Percentiles rank a stretch among this genome's conserved stretches.
Evolutionary conservation across 2,329 filamentous ascomycete genomes (phyloP).

Genomic region (Xylariales sp.): DNA sequence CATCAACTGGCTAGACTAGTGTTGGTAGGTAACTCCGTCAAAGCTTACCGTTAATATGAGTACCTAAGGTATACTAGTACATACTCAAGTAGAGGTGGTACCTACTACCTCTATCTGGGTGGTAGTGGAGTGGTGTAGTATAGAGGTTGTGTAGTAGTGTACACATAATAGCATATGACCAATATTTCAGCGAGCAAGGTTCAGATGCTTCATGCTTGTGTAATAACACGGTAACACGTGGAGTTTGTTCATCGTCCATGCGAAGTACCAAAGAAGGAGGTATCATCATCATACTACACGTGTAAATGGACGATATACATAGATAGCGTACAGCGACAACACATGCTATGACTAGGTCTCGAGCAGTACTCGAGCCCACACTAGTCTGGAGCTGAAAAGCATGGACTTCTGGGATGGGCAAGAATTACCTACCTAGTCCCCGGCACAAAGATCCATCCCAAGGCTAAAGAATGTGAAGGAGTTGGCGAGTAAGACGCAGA

Average conservation of each 20-base stretch:
- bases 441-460: constrained; percentile 26
- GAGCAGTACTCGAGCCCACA: too few species aligned
- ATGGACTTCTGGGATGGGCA: constrained; percentile 1
- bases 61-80: background rate
- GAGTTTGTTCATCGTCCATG: background rate
- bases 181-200: background rate
- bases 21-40: background rate
- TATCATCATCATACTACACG: background rate
- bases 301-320: background rate
- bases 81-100: too few species aligned
- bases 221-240: background rate
- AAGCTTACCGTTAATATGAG: background rate
- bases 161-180: background rate
- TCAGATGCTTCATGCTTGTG: background rate
- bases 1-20: too few species aligned
- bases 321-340: background rate
- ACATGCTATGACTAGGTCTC: constrained; percentile 3
- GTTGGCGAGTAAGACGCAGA: constrained; percentile 29
- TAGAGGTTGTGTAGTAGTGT: too few species aligned
- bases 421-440: constrained; percentile 12
- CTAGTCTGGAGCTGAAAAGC: constrained; percentile 23
- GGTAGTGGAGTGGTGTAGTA: too few species aligned
- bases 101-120: too few species aligned
- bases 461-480: constrained; percentile 13
- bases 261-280: background rate